Evolutionary conservation across 75 land plant genomes (phyloP).

Genomic region (Cupressus sempervirens): DNA sequence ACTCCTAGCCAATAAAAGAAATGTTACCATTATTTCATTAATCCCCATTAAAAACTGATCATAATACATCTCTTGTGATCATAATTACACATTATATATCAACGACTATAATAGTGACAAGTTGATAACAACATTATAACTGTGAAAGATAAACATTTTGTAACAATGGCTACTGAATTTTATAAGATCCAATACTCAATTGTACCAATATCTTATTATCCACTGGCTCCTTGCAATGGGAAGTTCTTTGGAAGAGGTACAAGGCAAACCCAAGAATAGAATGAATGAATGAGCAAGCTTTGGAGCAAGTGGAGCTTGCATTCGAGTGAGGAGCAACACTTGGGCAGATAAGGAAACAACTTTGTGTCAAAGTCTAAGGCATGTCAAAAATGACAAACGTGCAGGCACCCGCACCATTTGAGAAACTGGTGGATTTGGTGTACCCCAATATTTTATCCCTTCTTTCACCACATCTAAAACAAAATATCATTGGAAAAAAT

Average conservation of each 20-base stretch:
- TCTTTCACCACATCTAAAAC: not conserved
- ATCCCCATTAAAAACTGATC: too few species aligned
- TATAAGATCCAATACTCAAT: not conserved
- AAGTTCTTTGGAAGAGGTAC: not conserved
- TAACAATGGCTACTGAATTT: too few species aligned
- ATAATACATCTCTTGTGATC: too few species aligned
- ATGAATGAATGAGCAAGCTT: not conserved
- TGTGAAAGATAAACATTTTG: too few species aligned
- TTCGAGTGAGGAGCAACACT: not conserved
- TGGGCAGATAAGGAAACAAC: constrained; percentile 1
- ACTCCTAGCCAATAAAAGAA: too few species aligned
- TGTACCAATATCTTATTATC: not conserved
- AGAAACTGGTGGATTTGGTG: not conserved
- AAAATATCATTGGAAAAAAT: not conserved
- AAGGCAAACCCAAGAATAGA: not conserved
- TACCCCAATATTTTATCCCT: not conserved
- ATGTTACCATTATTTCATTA: too few species aligned
- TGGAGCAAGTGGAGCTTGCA: not conserved
- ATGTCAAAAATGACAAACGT: not conserved
- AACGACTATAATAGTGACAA: too few species aligned
- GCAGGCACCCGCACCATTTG: not conserved
- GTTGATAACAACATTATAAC: too few species aligned
- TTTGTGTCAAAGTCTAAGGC: not conserved
- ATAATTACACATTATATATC: too few species aligned
- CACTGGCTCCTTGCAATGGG: not conserved